These are phyloP conservation scores for Scorias spongiosa DNA, from an alignment of 2,329 filamentous ascomycete species.

Conservation along the genomic window DNA sequence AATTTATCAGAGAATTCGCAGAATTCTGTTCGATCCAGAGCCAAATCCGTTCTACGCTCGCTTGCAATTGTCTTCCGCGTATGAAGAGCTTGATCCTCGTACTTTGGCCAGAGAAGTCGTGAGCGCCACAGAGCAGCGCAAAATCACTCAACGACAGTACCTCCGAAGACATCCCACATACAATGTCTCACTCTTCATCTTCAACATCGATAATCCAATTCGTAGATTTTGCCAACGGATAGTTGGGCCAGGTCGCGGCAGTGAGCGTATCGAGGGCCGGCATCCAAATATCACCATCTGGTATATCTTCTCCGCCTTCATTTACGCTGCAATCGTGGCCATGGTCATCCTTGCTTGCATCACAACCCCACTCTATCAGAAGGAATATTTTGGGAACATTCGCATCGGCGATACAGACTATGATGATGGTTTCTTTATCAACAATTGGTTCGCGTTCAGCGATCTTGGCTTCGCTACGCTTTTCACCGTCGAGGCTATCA, in stretches of 20 bases:
- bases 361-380: conserved; percentile 88
- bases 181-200: conserved; percentile 83
- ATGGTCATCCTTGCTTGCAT: conserved; percentile 97
- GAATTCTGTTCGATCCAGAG: conserved; percentile 36
- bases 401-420: not conserved
- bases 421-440: not conserved
- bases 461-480: conserved; percentile 79
- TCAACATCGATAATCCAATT: conserved; percentile 61
- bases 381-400: conserved; percentile 52
- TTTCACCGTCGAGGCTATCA: conserved; percentile 71
- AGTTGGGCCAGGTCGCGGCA: conserved; percentile 79
- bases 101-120: conserved; percentile 86
- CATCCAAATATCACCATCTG: conserved; percentile 79
- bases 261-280: conserved; percentile 74
- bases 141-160: conserved; percentile 81
- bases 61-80: conserved; percentile 52
- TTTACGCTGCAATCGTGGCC: conserved; percentile 84
- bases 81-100: conserved; percentile 68
- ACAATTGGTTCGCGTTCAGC: conserved; percentile 89
- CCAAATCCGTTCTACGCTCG: conserved; percentile 92
- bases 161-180: conserved; percentile 74
- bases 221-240: conserved; percentile 74
- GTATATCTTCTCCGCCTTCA: conserved; percentile 86
- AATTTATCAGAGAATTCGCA: conserved; percentile 11
- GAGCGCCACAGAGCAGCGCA: conserved; percentile 64